These are phyloP conservation scores for Pichia nanzhaoensis DNA, from an alignment of 805 yeast species.

Conservation along the genomic window DNA sequence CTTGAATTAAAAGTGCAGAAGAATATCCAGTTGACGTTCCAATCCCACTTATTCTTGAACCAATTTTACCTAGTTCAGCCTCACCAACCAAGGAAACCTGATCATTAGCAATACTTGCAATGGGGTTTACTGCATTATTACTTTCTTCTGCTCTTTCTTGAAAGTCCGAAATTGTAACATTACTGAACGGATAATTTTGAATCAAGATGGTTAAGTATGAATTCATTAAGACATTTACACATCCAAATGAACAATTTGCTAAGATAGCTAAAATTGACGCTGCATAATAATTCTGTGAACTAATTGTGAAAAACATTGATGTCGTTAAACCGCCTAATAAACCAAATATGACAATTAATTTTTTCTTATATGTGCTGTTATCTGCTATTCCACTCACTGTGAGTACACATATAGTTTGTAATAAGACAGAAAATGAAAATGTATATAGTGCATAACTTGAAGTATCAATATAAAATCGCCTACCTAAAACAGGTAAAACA, in stretches of 20 bases:
- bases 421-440: constrained; percentile 60
- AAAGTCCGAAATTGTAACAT: too few relatives aligned
- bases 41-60: constrained; percentile 52
- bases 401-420: constrained; percentile 66
- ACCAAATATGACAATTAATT: constrained; percentile 50
- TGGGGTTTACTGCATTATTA: too few relatives aligned
- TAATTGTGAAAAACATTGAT: constrained; percentile 35
- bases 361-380: constrained; percentile 54
- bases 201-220: constrained; percentile 62
- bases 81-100: background rate
- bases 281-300: constrained; percentile 38
- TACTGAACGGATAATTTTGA: constrained; percentile 28
- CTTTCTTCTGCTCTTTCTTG: too few relatives aligned
- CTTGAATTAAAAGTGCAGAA: constrained; percentile 63
- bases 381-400: constrained; percentile 71
- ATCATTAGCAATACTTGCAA: constrained; percentile 1
- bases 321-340: constrained; percentile 52
- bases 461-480: constrained; percentile 49
- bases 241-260: constrained; percentile 68
- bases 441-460: constrained; percentile 70
- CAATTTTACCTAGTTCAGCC: constrained; percentile 30
- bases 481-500: constrained; percentile 29
- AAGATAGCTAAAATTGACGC: constrained; percentile 49
- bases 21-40: constrained; percentile 69
- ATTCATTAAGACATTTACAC: constrained; percentile 74